Evolutionary conservation across 768 basidiomycete genomes (phyloP), one percentile per base, ranked within the genome.

Genomic region (Clavulina sp.): DNA sequence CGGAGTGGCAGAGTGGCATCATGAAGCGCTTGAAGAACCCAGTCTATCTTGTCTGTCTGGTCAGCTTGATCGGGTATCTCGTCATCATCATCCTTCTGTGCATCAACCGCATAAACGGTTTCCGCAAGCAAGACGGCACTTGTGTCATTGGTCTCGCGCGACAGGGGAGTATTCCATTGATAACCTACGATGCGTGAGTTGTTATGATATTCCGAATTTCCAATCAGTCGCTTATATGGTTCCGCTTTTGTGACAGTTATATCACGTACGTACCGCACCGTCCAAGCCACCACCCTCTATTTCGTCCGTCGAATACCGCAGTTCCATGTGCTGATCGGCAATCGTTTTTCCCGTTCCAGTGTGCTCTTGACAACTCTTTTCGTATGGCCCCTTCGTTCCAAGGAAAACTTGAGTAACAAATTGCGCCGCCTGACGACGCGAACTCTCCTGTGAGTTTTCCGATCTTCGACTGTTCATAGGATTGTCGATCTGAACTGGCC

Each of bases 151-250:
- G 74, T 2, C 58, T 76, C 18, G 67, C 68, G 51, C 61, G 60
- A 1, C 60, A 65, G 4, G 69, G 69, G 61, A 61, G 36, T 29
- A 61, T 74, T 24, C 63, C 70, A 5, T 60, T 76, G 2, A 58
- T 75, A 21, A 59, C 63, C 2, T 75, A 71, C 58, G 74, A 76
- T 53, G 58, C 74, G 67, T 73, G 55, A n/a, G n/a, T n/a, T n/a
- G n/a, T n/a, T n/a, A n/a, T n/a, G n/a, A n/a, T n/a, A n/a, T n/a
- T n/a, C n/a, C n/a, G n/a, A n/a, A n/a, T n/a, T n/a, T n/a, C n/a
- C n/a, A n/a, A n/a, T n/a, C n/a, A n/a, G n/a, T n/a, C n/a, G n/a
- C n/a, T n/a, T n/a, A n/a, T n/a, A n/a, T n/a, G n/a, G n/a, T n/a
- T n/a, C n/a, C n/a, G n/a, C n/a, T n/a, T n/a, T n/a, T n/a, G n/a